phyloP scores from a whole-genome alignment of 306 rosid species.

The Pterocarpus macrocarpus region DNA sequence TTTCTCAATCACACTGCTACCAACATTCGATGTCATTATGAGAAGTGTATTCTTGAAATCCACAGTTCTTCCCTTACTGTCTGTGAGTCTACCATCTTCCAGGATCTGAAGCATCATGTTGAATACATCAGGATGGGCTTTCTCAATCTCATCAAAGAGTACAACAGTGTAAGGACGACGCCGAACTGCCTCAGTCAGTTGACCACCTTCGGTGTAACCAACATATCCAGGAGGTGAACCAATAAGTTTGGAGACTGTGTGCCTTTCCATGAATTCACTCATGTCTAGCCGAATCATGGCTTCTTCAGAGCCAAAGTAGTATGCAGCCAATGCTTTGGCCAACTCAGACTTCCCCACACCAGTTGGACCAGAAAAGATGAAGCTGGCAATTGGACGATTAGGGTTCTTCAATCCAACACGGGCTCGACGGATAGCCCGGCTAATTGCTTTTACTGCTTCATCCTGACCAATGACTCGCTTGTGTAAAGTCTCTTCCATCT shows the following conservation, averaged over 20 bases:
- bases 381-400: constrained; percentile 97
- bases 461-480: constrained; percentile 91
- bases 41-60: constrained; percentile 96
- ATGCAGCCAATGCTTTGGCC: constrained; percentile 95
- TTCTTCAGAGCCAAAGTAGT: constrained; percentile 96
- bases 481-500: constrained; percentile 97
- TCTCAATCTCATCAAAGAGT: constrained; percentile 96
- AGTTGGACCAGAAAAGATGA: constrained; percentile 98
- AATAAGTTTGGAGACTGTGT: constrained; percentile 94
- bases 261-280: constrained; percentile 99
- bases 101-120: constrained; percentile 99
- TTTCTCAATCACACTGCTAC: constrained; percentile 98
- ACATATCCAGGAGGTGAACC: constrained; percentile 99
- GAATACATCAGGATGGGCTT: constrained; percentile 98
- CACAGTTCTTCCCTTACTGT: constrained; percentile 95
- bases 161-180: constrained; percentile 98
- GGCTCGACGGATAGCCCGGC: constrained; percentile 95
- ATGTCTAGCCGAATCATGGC: constrained; percentile 99
- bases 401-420: constrained; percentile 98
- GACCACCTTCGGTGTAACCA: constrained; percentile 99
- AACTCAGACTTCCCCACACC: constrained; percentile 99
- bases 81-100: constrained; percentile 94
- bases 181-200: constrained; percentile 94
- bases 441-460: constrained; percentile 97
- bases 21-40: constrained; percentile 96